A percentile compares a stretch with the other conserved stretches of the same genome.
These are phyloP conservation scores for Thelonectria discophora DNA, from an alignment of 2,329 filamentous ascomycete species.

Conservation along the genomic window DNA sequence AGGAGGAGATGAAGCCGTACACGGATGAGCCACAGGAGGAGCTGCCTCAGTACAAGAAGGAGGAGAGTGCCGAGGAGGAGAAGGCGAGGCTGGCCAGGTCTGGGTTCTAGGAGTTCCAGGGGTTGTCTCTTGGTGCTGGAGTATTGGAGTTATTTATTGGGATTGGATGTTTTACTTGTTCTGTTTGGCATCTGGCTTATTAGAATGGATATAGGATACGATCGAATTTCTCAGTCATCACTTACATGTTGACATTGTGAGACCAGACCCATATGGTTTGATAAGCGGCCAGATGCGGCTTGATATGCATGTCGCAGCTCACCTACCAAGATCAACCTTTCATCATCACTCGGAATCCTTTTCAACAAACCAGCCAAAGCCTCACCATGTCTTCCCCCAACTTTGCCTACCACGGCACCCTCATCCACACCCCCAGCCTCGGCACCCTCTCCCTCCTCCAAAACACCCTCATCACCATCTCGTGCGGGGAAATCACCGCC, in stretches of 20 bases:
- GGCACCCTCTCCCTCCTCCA: slow-evolving; percentile 50
- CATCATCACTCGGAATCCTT: not conserved
- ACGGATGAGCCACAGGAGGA: slow-evolving; percentile 32
- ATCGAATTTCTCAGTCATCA: too few species aligned
- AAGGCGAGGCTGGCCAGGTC: slow-evolving; percentile 42
- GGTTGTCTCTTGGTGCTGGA: not conserved
- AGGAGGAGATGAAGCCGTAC: slow-evolving; percentile 27
- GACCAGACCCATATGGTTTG: slow-evolving; percentile 1
- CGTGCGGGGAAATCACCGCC: slow-evolving; percentile 37
- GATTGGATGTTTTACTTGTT: not conserved
- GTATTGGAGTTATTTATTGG: not conserved
- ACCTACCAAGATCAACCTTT: not conserved
- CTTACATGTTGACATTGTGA: not conserved
- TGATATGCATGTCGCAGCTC: slow-evolving; percentile 9
- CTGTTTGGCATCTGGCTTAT: too few species aligned
- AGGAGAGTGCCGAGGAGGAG: slow-evolving; percentile 30
- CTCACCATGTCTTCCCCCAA: slow-evolving; percentile 8
- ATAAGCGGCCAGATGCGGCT: slow-evolving; percentile 18
- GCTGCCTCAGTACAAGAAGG: slow-evolving; percentile 28
- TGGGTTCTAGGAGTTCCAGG: slow-evolving; percentile 26
- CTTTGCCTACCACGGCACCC: slow-evolving; percentile 50
- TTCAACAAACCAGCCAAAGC: too few species aligned
- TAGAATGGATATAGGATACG: too few species aligned
- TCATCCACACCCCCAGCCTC: slow-evolving; percentile 52
- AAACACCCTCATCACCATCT: slow-evolving; percentile 47